Percentiles rank a stretch among this genome's conserved stretches.
These are phyloP conservation scores for Magnolia kwangsiensis DNA, from an alignment of 164 flowering plant species.

Conservation along the genomic window DNA sequence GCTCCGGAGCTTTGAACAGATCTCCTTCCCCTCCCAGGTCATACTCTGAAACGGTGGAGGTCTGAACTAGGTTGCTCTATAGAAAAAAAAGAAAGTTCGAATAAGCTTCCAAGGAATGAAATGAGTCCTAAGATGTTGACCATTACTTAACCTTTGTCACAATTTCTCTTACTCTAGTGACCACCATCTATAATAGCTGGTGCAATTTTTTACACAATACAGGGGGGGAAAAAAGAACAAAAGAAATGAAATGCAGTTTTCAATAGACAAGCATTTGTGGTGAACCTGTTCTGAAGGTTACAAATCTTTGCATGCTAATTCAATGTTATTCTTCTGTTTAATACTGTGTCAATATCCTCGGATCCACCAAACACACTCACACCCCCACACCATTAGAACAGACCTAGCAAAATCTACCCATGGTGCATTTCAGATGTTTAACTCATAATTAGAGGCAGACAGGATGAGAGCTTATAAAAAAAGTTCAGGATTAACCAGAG, in stretches of 20 bases:
- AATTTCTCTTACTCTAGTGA: neutral
- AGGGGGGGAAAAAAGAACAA: neutral
- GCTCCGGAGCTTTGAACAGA: constrained; percentile 79
- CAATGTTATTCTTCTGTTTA: too few species aligned
- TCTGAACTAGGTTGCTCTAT: constrained; percentile 19
- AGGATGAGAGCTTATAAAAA: too few species aligned
- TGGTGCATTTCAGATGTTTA: too few species aligned
- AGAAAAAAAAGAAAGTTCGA: neutral
- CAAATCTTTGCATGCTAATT: too few species aligned
- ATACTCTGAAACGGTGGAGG: constrained; percentile 59
- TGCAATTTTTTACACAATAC: neutral
- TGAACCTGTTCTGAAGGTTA: too few species aligned
- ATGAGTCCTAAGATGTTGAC: neutral
- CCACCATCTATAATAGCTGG: neutral
- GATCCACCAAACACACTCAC: too few species aligned
- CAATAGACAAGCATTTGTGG: too few species aligned
- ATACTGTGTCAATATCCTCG: too few species aligned
- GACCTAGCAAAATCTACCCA: too few species aligned
- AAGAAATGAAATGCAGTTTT: neutral
- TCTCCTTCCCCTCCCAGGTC: constrained; percentile 89
- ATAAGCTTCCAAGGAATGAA: neutral
- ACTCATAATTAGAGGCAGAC: too few species aligned
- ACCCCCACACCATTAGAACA: too few species aligned
- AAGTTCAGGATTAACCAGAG: too few species aligned
- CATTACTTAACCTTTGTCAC: neutral